These are phyloP conservation scores for Neurospora sp. DNA, from an alignment of 495 filamentous ascomycete species.

Conservation along the genomic window DNA sequence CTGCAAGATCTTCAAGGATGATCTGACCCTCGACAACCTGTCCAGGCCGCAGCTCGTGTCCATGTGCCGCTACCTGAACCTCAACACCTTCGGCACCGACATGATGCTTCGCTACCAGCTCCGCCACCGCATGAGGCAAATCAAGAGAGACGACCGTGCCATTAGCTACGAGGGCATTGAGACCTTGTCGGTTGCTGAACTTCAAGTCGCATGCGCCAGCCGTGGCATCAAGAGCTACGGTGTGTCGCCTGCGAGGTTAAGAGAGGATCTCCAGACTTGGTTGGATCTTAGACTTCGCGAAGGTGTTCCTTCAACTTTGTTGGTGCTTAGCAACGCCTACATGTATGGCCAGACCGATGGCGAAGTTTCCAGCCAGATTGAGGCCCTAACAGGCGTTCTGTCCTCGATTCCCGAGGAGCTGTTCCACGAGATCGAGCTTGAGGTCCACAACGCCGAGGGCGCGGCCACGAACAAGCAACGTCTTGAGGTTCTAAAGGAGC, in stretches of 20 bases:
- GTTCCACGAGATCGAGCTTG: constrained; percentile 98
- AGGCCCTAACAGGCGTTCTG: constrained; percentile 83
- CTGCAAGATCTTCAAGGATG: constrained; percentile 99
- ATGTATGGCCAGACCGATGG: constrained; percentile 84
- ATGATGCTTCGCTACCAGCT: constrained; percentile 96
- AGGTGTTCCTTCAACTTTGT: constrained; percentile 84
- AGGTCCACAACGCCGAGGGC: constrained; percentile 93
- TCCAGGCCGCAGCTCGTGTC: constrained; percentile 91
- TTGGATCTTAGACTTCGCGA: constrained; percentile 87
- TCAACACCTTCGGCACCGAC: constrained; percentile 94
- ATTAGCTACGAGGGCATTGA: constrained; percentile 94
- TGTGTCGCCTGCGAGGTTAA: constrained; percentile 72
- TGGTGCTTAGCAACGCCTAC: constrained; percentile 95
- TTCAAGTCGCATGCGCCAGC: constrained; percentile 82
- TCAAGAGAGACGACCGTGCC: constrained; percentile 93
- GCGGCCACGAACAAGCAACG: constrained; percentile 98
- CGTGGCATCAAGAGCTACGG: constrained; percentile 90
- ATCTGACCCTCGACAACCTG: constrained; percentile 93
- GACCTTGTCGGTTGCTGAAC: constrained; percentile 80
- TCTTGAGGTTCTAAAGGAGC: constrained; percentile 97
- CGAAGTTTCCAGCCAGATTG: constrained; percentile 83
- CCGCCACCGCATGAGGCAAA: constrained; percentile 95
- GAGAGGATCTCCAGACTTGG: constrained; percentile 92
- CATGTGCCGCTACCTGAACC: constrained; percentile 97
- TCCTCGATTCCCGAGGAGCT: constrained; percentile 95